Base-by-base conservation (phyloP, 306 rosid species). In the Leucaena leucocephala region DNA sequence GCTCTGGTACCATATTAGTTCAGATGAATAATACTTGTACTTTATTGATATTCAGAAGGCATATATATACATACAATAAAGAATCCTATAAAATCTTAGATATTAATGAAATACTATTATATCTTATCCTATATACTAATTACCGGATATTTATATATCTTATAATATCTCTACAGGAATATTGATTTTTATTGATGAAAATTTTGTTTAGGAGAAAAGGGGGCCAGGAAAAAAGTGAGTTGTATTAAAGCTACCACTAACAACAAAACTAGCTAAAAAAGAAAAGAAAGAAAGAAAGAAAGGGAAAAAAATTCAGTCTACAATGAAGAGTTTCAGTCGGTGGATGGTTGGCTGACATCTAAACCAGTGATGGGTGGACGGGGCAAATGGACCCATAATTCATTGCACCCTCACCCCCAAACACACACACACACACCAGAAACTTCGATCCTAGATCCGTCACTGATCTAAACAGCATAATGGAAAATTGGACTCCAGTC, bases 291-390 rank as follows among this genome's bases (percentile, higher is more conserved):
- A 27, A 27, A 27, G 27, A 27, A 27, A 27, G 27, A 27, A 27
- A 27, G 1, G 27, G 27, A 27, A 27, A 27, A 27, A 27, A 27
- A 27, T 0, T 27, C 27, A 27, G 27, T 27, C 27, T 36, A 65
- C 46, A 36, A 15, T 3, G 22, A 46, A 64, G 16, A 21, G 68
- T 38, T 54, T 42, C 19, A 40, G 40, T 80, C 0, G 48, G 61
- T 65, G 66, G 76, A 58, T 43, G 61, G 50, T 22, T 59, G 50
- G n/a, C 16, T 81, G 43, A 22, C 48, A n/a, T 73, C 50, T 55
- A 49, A 49, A 49, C 55, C 55, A 13, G 17, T 3, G 55, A 49
- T 15, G 55, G n/a, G n/a, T 49, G 55, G 55, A 49, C 1, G 7
- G 55, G 55, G 55, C 5, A 49, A 49, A 27, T 27, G n/a, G 55